Conservation (phyloP, 805 yeast species). For the Ogataea pignaliae region DNA sequence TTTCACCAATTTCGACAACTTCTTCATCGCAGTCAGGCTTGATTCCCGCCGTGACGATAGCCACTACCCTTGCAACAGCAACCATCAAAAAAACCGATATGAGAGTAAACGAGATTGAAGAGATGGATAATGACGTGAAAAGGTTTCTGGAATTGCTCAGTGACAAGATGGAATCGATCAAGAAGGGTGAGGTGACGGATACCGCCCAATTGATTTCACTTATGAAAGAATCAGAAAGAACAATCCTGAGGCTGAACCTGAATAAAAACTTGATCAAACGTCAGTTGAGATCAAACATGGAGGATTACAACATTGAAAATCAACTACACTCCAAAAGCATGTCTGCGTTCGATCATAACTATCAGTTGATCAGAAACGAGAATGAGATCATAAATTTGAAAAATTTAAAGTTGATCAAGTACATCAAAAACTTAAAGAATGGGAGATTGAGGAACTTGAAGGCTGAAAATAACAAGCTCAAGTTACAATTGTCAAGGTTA, state of each 20-base stretch:
- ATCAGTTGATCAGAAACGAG: slow-evolving; percentile 23
- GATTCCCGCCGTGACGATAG: no score
- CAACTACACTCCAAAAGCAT: slow-evolving; percentile 25
- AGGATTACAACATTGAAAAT: slow-evolving; percentile 28
- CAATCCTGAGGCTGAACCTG: slow-evolving; percentile 28
- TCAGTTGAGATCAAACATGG: slow-evolving; percentile 24
- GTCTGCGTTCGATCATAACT: slow-evolving; percentile 23
- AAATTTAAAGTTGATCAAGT: slow-evolving; percentile 30
- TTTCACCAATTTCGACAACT: not conserved
- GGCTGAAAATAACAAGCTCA: slow-evolving; percentile 24
- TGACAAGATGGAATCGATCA: slow-evolving; percentile 2
- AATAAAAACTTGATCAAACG: slow-evolving; percentile 28
- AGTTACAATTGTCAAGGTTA: slow-evolving; percentile 14
- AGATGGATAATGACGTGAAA: slow-evolving; percentile 16
- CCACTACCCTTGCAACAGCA: not conserved
- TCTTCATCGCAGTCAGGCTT: no score
- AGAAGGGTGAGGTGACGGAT: not conserved
- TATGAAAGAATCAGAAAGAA: slow-evolving; percentile 13
- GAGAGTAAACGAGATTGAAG: slow-evolving; percentile 15
- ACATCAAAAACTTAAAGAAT: slow-evolving; percentile 26
- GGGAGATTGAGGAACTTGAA: slow-evolving; percentile 25
- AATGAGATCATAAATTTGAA: slow-evolving; percentile 28
- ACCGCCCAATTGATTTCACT: slow-evolving; percentile 3
- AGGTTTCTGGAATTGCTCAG: slow-evolving; percentile 7
- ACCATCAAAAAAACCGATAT: no score